phyloP scores from a whole-genome alignment of 139 green algal species.

The Pleodorina starrii region DNA sequence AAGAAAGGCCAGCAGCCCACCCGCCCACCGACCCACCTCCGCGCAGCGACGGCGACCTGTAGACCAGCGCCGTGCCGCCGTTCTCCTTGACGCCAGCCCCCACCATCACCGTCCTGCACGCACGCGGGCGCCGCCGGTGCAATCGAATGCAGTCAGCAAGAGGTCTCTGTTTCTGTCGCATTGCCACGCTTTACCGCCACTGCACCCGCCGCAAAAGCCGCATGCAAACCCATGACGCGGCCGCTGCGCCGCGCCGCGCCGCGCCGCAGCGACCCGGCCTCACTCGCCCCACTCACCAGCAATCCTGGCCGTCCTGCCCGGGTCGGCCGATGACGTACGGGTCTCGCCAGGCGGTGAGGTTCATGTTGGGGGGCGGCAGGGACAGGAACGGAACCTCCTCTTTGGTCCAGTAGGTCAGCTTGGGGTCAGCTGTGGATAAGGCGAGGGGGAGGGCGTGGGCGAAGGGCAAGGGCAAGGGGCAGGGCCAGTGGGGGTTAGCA shows the following conservation, averaged over 20 bases:
- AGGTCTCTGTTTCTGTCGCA: no score
- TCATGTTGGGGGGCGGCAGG: slow-evolving; percentile 74
- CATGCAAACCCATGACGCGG: no score
- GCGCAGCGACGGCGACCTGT: background rate
- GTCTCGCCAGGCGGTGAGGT: slow-evolving; percentile 86
- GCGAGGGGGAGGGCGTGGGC: background rate
- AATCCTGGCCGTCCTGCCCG: slow-evolving; percentile 2
- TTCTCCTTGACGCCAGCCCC: slow-evolving; percentile 75
- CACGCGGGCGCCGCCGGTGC: no score
- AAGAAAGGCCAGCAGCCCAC: no score
- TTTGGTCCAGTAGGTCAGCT: slow-evolving; percentile 75
- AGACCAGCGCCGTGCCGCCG: slow-evolving; percentile 50
- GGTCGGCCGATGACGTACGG: slow-evolving; percentile 81
- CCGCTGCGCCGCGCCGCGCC: no score
- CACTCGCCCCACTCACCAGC: slow-evolving; percentile 33
- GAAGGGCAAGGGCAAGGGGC: background rate
- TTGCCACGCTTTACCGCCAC: no score
- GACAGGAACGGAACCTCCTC: slow-evolving; percentile 72
- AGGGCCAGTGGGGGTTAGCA: no score
- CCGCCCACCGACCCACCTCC: slow-evolving; percentile 10
- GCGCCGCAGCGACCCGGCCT: no score
- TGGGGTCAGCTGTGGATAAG: slow-evolving; percentile 70
- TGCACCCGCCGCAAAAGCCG: no score
- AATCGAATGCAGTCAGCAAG: no score
- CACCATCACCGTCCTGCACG: slow-evolving; percentile 75